These are phyloP conservation scores for Fusarium zealandicum DNA, from an alignment of 2,329 filamentous ascomycete genomes.

Conservation along the genomic window DNA sequence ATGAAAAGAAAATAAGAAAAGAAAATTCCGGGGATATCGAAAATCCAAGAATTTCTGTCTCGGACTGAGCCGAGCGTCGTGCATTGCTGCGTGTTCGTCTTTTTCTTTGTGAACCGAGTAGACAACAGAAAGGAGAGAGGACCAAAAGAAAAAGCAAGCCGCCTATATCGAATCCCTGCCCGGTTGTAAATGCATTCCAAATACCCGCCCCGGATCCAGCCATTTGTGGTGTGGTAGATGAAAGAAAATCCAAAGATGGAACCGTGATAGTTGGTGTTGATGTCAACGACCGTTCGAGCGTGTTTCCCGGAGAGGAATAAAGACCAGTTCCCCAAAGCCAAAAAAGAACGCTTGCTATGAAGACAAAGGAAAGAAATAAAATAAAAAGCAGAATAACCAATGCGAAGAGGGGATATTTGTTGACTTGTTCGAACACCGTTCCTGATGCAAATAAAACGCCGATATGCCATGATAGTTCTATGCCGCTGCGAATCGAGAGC, in stretches of 20 bases:
- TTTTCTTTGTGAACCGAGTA: constrained; percentile 52
- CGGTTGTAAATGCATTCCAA: constrained; percentile 61
- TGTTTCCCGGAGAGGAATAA: constrained; percentile 51
- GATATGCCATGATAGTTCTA: constrained; percentile 50
- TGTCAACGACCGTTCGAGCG: constrained; percentile 42
- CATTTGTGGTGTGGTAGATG: constrained; percentile 56
- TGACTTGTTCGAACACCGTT: constrained; percentile 49
- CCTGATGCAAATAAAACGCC: constrained; percentile 55
- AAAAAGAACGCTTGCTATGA: constrained; percentile 55
- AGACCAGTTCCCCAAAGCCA: constrained; percentile 47
- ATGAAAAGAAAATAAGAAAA: constrained; percentile 24
- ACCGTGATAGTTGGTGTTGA: constrained; percentile 48
- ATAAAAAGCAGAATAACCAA: constrained; percentile 35
- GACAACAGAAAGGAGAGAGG: constrained; percentile 41
- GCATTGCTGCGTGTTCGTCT: constrained; percentile 72
- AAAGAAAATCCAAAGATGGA: constrained; percentile 54
- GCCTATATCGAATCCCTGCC: constrained; percentile 58
- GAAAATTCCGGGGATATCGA: constrained; percentile 45
- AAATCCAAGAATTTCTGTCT: constrained; percentile 56
- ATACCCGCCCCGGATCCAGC: constrained; percentile 62
- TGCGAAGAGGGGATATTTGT: constrained; percentile 49
- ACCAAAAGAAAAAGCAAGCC: constrained; percentile 49
- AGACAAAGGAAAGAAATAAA: constrained; percentile 47
- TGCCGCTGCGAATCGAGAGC: constrained; percentile 46
- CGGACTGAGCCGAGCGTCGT: constrained; percentile 58